Evolutionary conservation across 768 basidiomycete species (phyloP).

Genomic region (Xerocomellus amylosporus): DNA sequence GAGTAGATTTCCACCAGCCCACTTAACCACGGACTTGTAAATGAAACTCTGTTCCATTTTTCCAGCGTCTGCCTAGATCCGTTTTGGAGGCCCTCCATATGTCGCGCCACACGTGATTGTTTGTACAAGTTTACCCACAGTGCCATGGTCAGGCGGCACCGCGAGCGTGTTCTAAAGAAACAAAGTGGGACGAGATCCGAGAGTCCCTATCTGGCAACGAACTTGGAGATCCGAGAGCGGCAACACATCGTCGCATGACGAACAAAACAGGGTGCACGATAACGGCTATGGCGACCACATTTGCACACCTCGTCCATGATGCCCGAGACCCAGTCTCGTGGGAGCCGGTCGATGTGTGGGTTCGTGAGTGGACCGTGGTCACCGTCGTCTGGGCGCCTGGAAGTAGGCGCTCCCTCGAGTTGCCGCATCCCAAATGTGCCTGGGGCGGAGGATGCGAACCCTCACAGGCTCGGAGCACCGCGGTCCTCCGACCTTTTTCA

Average conservation of each 20-base stretch:
- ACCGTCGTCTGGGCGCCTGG: neutral
- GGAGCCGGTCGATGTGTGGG: conserved; percentile 6
- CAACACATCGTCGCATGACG: neutral
- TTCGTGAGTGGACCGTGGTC: neutral
- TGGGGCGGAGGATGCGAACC: neutral
- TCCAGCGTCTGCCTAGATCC: neutral
- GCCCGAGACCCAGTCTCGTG: conserved; percentile 4
- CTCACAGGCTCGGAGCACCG: conserved; percentile 7
- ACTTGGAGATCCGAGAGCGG: neutral
- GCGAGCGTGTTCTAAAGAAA: conserved; percentile 1
- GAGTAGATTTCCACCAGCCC: conserved; percentile 14
- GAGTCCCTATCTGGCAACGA: neutral
- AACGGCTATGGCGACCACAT: neutral
- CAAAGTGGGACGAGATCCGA: neutral
- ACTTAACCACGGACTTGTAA: conserved; percentile 3
- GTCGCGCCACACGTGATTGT: neutral
- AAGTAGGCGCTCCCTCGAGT: neutral
- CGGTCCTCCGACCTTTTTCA: conserved; percentile 4
- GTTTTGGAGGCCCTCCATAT: neutral
- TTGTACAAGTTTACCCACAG: conserved; percentile 11
- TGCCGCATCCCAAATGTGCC: neutral
- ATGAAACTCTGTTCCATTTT: conserved; percentile 24
- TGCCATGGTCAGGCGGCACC: conserved; percentile 10
- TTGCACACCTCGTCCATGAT: neutral
- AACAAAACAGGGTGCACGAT: neutral